A percentile compares a stretch with the other conserved stretches of the same genome.
Evolutionary conservation across 2,329 filamentous ascomycete genomes (phyloP).

Genomic region (Hypoxylon sp.): DNA sequence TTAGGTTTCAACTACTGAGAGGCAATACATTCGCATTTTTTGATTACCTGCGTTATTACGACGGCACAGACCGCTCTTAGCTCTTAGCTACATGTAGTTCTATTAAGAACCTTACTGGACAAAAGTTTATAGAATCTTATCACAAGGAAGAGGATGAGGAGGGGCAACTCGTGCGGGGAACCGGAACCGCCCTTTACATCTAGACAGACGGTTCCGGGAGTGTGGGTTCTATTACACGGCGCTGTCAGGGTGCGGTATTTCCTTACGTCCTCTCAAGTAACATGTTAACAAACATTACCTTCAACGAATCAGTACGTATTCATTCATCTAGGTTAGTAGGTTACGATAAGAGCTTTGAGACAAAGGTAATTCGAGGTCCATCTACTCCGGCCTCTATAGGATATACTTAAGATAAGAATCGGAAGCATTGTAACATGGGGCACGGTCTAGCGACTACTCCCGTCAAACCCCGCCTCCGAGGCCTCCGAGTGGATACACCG

Average conservation of each 20-base stretch:
- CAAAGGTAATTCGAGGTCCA: neutral
- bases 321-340: neutral
- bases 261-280: neutral
- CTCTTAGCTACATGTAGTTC: no score
- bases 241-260: neutral
- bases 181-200: no score
- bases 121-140: no score
- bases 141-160: no score
- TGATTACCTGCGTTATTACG: no score
- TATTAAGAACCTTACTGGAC: no score
- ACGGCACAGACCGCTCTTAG: no score
- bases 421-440: conserved; percentile 1
- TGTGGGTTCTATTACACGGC: neutral
- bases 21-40: no score
- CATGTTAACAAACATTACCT: neutral
- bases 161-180: no score
- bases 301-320: neutral
- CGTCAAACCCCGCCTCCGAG: conserved; percentile 4
- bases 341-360: neutral
- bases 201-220: no score
- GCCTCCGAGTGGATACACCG: conserved; percentile 6
- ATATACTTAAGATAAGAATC: no score
- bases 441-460: neutral
- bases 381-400: neutral
- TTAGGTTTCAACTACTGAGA: no score